Conservation (phyloP, 306 rosid species). For the Carpinus fangiana region DNA sequence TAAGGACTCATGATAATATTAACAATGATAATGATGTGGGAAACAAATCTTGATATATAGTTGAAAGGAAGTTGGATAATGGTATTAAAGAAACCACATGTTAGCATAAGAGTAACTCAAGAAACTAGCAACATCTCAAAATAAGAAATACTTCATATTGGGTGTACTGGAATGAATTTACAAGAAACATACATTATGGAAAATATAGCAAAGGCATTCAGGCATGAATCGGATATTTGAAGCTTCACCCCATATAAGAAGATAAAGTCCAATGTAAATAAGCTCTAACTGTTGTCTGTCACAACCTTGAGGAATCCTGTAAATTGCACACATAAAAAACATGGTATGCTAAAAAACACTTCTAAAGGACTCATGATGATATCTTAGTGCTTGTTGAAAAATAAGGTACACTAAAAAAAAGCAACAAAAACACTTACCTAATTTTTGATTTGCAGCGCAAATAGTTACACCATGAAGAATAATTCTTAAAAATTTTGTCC, state of each 20-base stretch:
- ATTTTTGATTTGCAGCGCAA: conserved; percentile 58
- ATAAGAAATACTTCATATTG: conserved; percentile 20
- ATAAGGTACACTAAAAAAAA: conserved; percentile 10
- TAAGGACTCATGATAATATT: conserved; percentile 2
- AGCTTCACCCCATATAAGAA: conserved; percentile 99
- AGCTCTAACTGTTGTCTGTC: conserved; percentile 64
- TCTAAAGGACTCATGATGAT: too few species aligned
- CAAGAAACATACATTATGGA: conserved; percentile 72
- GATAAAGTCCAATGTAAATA: conserved; percentile 82
- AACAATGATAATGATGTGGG: conserved; percentile 3
- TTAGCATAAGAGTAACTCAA: background rate
- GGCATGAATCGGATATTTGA: conserved; percentile 98
- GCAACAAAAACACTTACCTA: conserved; percentile 48
- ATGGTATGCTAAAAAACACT: too few species aligned
- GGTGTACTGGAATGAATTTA: conserved; percentile 14
- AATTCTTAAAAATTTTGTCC: conserved; percentile 72
- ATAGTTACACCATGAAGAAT: conserved; percentile 86
- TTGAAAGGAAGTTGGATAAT: background rate
- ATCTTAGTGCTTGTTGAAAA: conserved; percentile 8
- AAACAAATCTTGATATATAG: background rate
- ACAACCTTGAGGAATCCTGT: conserved; percentile 50
- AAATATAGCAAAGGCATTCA: conserved; percentile 95
- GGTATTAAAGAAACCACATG: background rate
- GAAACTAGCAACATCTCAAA: conserved; percentile 15
- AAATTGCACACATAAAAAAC: background rate